Evolutionary conservation across 2,329 filamentous ascomycete genomes (phyloP).

Genomic region (Seiridium unicorne): DNA sequence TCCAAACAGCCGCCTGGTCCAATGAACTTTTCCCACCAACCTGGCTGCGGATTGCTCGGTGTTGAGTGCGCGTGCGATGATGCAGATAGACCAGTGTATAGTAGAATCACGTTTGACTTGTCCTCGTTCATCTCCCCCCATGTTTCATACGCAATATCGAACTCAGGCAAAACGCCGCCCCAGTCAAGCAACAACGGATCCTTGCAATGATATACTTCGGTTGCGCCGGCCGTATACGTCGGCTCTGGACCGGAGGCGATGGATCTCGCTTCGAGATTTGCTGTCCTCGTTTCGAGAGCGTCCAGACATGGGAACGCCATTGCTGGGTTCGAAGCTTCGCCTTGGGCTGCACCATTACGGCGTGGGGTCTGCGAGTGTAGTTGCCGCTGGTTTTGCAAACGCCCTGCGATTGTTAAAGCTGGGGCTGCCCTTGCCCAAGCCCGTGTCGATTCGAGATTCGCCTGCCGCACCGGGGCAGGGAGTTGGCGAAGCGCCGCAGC

Average conservation of each 20-base stretch:
- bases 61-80: slow-evolving; percentile 96
- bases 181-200: slow-evolving; percentile 84
- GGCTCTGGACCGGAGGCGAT: slow-evolving; percentile 82
- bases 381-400: slow-evolving; percentile 11
- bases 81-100: slow-evolving; percentile 94
- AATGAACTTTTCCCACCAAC: slow-evolving; percentile 99
- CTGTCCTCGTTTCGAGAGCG: slow-evolving; percentile 75
- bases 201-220: slow-evolving; percentile 71
- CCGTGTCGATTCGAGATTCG: background rate
- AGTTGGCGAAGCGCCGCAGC: slow-evolving; percentile 21
- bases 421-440: background rate
- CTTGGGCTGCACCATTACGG: slow-evolving; percentile 16
- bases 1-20: slow-evolving; percentile 82
- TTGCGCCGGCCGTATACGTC: slow-evolving; percentile 88
- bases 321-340: slow-evolving; percentile 71
- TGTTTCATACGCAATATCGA: slow-evolving; percentile 88
- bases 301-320: slow-evolving; percentile 91
- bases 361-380: slow-evolving; percentile 23
- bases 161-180: slow-evolving; percentile 87
- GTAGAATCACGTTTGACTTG: slow-evolving; percentile 82
- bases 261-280: slow-evolving; percentile 66
- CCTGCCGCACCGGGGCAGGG: slow-evolving; percentile 15
- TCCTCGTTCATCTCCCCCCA: slow-evolving; percentile 82
- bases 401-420: background rate
- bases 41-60: slow-evolving; percentile 78